Evolutionary conservation across 345 rosid species (phyloP), one percentile per base, ranked within the genome.

Genomic region (Draba incana): DNA sequence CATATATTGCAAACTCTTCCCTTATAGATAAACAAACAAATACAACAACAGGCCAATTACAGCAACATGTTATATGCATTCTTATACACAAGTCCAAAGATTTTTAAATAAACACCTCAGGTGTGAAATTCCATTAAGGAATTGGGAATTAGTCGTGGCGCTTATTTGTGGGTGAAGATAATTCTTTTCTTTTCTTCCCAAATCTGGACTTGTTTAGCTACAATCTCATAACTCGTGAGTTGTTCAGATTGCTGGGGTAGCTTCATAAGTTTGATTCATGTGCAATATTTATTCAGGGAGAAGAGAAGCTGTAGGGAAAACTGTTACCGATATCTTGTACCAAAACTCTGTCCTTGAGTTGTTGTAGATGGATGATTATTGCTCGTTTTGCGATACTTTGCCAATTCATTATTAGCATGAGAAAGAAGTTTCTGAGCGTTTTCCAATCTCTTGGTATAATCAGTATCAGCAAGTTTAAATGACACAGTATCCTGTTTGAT

Each of bases 371-470:
- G 73, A 64, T 46, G 66, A 56, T 58, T 72, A 57, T 77, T 61
- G 24, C 82, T 74, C 3, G 69, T 44, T 64, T 37, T 81, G 30
- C 82, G 80, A 79, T 83, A 81, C 64, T 69, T 87, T 41, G 86
- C 82, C 48, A 83, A 81, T 83, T 86, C 90, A 47, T 74, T 71
- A 35, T 80, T 82, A 51, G 82, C 80, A 52, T 69, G 82, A 52
- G 83, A 80, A 50, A 83, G 77, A 73, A 83, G 87, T 77, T 70
- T 90, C 45, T 82, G 88, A 16, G 90, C 83, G 12, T 75, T 72
- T 14, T 76, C 75, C 53, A 79, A 31, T 72, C 81, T 81, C 80
- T 68, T 74, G 3, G 64, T 72, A 41, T 81, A 83, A 78, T 79
- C 79, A 12, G 72, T 71, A 70, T 73, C 76, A 41, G 79, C 81